phyloP scores from a whole-genome alignment of 139 green algal genomes.

The Protoeuglena noctilucae region DNA sequence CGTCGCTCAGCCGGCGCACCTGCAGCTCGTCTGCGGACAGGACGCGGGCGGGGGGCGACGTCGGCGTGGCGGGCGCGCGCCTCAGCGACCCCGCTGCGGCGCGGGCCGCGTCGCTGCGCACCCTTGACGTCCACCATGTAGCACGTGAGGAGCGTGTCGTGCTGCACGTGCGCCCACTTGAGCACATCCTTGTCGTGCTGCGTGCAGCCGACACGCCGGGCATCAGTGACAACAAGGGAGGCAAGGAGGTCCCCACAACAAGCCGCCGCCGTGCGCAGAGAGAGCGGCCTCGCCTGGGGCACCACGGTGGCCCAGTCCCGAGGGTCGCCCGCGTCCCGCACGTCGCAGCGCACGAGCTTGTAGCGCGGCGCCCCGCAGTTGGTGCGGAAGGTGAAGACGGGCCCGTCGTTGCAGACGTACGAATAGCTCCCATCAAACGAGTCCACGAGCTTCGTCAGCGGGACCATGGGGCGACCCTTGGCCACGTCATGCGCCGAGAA shows the following conservation, averaged over 20 bases:
- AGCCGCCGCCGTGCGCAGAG: too few relatives aligned
- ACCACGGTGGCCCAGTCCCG: constrained; percentile 50
- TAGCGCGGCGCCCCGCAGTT: constrained; percentile 72
- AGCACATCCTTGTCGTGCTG: constrained; percentile 55
- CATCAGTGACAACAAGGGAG: too few relatives aligned
- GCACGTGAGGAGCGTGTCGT: constrained; percentile 47
- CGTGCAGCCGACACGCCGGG: too few relatives aligned
- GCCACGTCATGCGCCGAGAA: constrained; percentile 37
- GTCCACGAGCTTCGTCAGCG: constrained; percentile 57
- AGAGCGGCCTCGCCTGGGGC: constrained; percentile 22
- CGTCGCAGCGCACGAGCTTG: constrained; percentile 17
- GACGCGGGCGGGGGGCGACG: constrained; percentile 31
- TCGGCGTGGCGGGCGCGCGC: constrained; percentile 40
- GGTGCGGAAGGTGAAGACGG: constrained; percentile 58
- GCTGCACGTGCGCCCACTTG: constrained; percentile 34
- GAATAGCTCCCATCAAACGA: constrained; percentile 55
- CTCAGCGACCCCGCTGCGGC: constrained; percentile 16
- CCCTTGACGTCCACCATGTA: constrained; percentile 43
- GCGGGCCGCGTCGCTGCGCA: constrained; percentile 37
- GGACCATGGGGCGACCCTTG: constrained; percentile 18
- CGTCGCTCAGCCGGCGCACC: constrained; percentile 27
- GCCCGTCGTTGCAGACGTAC: constrained; percentile 64
- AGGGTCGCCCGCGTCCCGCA: constrained; percentile 2
- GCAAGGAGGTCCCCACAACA: too few relatives aligned
- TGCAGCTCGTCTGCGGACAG: constrained; percentile 41